phyloP scores from a whole-genome alignment of 2,329 filamentous ascomycete species.

The Trichophyton rubrum region DNA sequence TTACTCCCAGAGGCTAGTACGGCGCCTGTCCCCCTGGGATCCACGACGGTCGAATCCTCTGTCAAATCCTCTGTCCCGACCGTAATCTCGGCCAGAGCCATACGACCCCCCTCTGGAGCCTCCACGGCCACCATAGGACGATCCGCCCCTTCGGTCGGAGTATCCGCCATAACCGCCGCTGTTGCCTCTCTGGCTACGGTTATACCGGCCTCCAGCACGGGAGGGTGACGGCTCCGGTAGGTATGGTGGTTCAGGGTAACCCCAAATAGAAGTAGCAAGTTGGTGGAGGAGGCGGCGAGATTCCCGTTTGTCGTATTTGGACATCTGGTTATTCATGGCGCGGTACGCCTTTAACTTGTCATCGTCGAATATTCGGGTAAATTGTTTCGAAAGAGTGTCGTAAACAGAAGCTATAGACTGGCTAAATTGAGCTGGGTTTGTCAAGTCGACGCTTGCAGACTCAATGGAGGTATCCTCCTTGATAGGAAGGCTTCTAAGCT shows the following conservation, averaged over 20 bases:
- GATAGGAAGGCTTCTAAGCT: constrained; percentile 44
- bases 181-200: background rate
- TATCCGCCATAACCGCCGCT: background rate
- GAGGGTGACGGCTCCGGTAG: background rate
- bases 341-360: background rate
- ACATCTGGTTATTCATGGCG: background rate
- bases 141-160: background rate
- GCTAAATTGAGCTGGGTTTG: constrained; percentile 15
- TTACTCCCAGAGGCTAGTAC: background rate
- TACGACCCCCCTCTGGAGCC: background rate
- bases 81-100: background rate
- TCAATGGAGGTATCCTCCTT: constrained; percentile 34
- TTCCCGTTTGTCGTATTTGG: background rate
- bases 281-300: constrained; percentile 14
- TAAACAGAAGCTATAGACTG: background rate
- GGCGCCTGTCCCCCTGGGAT: background rate
- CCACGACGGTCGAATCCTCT: background rate
- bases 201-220: background rate
- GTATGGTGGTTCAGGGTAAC: constrained; percentile 22
- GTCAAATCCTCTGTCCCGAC: background rate
- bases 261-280: constrained; percentile 26
- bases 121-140: background rate
- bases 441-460: constrained; percentile 27
- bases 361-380: background rate
- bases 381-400: background rate